Base-by-base conservation (phyloP, 2,329 filamentous ascomycete genomes). In the Hymenoscyphus fructigenus region DNA sequence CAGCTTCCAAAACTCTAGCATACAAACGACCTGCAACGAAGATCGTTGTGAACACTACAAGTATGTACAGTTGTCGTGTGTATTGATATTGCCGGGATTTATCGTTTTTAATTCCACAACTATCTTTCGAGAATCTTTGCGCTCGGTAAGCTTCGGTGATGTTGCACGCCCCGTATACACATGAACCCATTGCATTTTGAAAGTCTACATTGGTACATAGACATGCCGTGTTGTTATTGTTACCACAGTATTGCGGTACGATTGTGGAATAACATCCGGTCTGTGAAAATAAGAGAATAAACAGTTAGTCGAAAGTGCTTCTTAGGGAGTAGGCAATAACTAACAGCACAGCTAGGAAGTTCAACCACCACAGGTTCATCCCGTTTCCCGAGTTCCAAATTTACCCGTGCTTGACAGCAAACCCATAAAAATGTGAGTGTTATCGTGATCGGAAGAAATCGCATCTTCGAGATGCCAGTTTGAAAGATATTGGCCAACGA, bases 221-320 rank as follows among this genome's bases (percentile, higher is more conserved):
- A 38, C 67, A 68, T 4, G 65, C 62, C 23, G 50, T 64, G 29
- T 68, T 68, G 14, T 60, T 62, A 2, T 38, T 5, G 7, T 61
- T 62, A 26, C 59, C 59, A 55, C 65, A 68, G 32, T 61, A 68
- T 23, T 63, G 7, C 23, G 67, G 61, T 26, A 64, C 56, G 23
- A 60, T 38, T 34, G 56, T 63, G 12, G 59, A 32, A 3, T 66
- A 29, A 44, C 17, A 81, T 26, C 17, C 26, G 14, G 32, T 7
- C 59, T 60, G 26, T 6, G 20, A 14, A 3, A 53, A 29, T 26
- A 20, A 50, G 14, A 28, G 14, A 47, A n/a, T 9, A 20, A 23
- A 20, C 17, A 7, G 26, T 60, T 17, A 28, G 15, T 44, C 38
- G 15, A n/a, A 26, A 1, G 2, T 59, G 2, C 12, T 14, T 26